Conservation (phyloP, 805 yeast genomes). For the Starmerella floricola region DNA sequence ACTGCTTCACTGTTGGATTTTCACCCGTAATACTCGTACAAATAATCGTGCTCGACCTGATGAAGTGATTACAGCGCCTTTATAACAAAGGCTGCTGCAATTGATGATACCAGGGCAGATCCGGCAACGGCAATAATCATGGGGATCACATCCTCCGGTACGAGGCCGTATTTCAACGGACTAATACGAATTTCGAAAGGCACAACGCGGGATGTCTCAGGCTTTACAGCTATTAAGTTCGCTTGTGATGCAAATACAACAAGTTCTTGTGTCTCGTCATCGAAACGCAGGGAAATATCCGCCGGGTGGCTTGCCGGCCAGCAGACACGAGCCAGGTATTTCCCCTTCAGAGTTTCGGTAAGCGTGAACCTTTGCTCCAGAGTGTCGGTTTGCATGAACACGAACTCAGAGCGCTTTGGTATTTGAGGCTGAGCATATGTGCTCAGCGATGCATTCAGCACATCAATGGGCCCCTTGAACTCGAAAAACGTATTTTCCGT, state of each 20-base stretch:
- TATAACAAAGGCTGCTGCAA: background rate
- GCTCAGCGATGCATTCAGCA: no score
- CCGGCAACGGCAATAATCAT: slow-evolving; percentile 2
- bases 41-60: no score
- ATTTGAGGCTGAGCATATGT: no score
- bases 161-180: slow-evolving; percentile 6
- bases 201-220: background rate
- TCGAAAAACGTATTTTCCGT: slow-evolving; percentile 9
- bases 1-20: no score
- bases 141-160: slow-evolving; percentile 15
- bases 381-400: no score
- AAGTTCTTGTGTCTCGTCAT: slow-evolving; percentile 2
- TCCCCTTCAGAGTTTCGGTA: slow-evolving; percentile 11
- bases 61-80: background rate
- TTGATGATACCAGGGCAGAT: background rate
- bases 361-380: background rate
- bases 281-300: slow-evolving; percentile 20
- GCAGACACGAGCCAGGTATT: slow-evolving; percentile 27
- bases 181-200: slow-evolving; percentile 12
- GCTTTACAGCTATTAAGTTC: slow-evolving; percentile 7
- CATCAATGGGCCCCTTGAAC: background rate
- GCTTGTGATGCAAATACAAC: slow-evolving; percentile 10
- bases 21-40: no score
- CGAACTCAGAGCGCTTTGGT: no score
- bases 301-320: slow-evolving; percentile 30